Conservation (phyloP, 306 rosid genomes). For the Crotalaria pallida region DNA sequence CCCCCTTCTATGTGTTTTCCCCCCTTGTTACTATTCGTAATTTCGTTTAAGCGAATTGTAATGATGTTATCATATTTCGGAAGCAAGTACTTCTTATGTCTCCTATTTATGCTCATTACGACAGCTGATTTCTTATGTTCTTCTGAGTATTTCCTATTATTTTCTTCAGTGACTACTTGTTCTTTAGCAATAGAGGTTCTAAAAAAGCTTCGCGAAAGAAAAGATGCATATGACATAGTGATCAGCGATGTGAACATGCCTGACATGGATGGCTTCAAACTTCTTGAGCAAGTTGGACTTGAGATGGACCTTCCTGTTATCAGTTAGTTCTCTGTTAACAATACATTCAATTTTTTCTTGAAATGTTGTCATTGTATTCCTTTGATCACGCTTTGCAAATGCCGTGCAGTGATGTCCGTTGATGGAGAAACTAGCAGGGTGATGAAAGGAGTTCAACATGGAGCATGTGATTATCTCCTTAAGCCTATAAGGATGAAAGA, state of each 20-base stretch:
- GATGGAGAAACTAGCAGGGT: slow-evolving; percentile 85
- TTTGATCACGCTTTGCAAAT: slow-evolving; percentile 9
- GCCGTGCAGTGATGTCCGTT: slow-evolving; percentile 79
- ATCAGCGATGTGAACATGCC: slow-evolving; percentile 98
- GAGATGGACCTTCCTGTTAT: slow-evolving; percentile 98
- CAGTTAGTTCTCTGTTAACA: slow-evolving; percentile 50
- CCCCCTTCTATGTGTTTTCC: neutral
- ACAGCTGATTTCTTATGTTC: neutral
- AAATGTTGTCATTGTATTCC: neutral
- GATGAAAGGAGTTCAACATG: slow-evolving; percentile 95
- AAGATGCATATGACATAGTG: slow-evolving; percentile 81
- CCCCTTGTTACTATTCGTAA: neutral
- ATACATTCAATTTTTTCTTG: slow-evolving; percentile 19
- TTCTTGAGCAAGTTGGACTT: slow-evolving; percentile 91
- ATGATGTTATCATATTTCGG: neutral
- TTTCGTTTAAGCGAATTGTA: neutral
- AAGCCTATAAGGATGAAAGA: slow-evolving; percentile 94
- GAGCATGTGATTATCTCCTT: slow-evolving; percentile 89
- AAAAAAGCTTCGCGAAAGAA: slow-evolving; percentile 66
- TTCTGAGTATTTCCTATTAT: neutral
- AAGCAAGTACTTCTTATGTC: neutral
- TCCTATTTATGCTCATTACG: slow-evolving; percentile 3
- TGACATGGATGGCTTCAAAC: slow-evolving; percentile 93
- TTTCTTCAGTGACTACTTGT: slow-evolving; percentile 76
- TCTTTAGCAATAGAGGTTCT: slow-evolving; percentile 70